Evolutionary conservation across 1,139 yeast genomes (phyloP).

Genomic region (Suhomyces ambrosiae): DNA sequence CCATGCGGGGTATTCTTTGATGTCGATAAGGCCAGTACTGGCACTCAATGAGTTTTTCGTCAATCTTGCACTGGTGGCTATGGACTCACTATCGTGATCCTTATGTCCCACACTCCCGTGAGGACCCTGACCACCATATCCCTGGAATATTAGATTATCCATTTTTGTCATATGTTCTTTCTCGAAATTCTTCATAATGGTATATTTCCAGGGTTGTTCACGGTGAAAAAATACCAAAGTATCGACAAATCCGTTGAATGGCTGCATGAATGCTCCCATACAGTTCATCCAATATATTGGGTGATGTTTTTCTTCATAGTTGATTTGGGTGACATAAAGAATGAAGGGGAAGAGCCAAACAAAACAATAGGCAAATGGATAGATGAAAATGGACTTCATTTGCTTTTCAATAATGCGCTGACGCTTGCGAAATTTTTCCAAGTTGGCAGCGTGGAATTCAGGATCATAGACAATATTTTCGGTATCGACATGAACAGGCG

Average conservation of each 20-base stretch:
- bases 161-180: constrained; percentile 34
- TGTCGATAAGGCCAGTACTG: constrained; percentile 28
- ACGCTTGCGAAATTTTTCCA: constrained; percentile 59
- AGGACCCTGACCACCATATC: constrained; percentile 1
- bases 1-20: constrained; percentile 33
- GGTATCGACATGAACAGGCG: constrained; percentile 19
- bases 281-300: constrained; percentile 68
- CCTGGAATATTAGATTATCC: constrained; percentile 22
- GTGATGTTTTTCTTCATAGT: constrained; percentile 48
- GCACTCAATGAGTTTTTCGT: constrained; percentile 31
- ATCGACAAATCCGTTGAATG: constrained; percentile 79
- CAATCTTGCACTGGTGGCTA: constrained; percentile 29
- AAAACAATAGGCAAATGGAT: constrained; percentile 78
- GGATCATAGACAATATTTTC: constrained; percentile 27
- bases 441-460: constrained; percentile 59
- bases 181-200: constrained; percentile 44
- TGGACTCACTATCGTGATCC: constrained; percentile 23
- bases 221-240: constrained; percentile 72
- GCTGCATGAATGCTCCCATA: constrained; percentile 74
- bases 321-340: constrained; percentile 62
- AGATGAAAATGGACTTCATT: constrained; percentile 76
- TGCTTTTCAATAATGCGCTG: constrained; percentile 73
- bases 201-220: constrained; percentile 74
- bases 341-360: constrained; percentile 83
- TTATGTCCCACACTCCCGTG: constrained; percentile 7